Base-by-base conservation (phyloP, 2,329 filamentous ascomycete species). In the Truncatella angustata region DNA sequence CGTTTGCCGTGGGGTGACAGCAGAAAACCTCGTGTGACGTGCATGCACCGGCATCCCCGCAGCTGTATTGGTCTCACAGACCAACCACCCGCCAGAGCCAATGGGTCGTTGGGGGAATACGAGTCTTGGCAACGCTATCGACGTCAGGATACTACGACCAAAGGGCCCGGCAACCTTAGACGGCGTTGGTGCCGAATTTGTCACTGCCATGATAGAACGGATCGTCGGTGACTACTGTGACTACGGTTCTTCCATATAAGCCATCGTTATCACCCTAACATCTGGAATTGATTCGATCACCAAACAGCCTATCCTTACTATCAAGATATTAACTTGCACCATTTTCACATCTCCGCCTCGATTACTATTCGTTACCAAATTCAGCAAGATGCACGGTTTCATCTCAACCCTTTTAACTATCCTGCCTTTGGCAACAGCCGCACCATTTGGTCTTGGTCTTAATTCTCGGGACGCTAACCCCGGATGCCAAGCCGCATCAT, bases 401-500 rank as follows among this genome's bases (percentile, higher is more conserved):
- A 51, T 66, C 56, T 52, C 58, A 36, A 55, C 61, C 32, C 49
- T 66, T 52, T 54, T 56, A 18, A 50, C 63, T 47, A 40, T 64
- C 43, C 55, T 64, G 46, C 60, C 65, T 30, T 51, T 67, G 51
- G 62, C 54, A 28, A 55, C 53, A 26, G 64, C 64, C 26, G 61
- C 58, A 3, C 63, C 66, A n/a, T 46, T 56, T 16, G 52, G 51
- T 30, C 20, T 56, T 16, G 52, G 51, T 30, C 20, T 61, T 14
- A 12, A 39, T 2, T 26, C 52, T 9, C 62, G 63, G 35, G 58
- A 61, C 54, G 56, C 53, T 56, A 59, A 59, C 43, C 52, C 61
- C 1, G 66, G 65, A 37, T 75, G 72, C 58, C 61, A 63, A 21
- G 54, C 60, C 4, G 53, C 56, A 12, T 71, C 73, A 1, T 64